A percentile compares a stretch with the other conserved stretches of the same genome.
Evolutionary conservation across 2,329 filamentous ascomycete genomes (phyloP).

Genomic region (Endocalyx cinctus): DNA sequence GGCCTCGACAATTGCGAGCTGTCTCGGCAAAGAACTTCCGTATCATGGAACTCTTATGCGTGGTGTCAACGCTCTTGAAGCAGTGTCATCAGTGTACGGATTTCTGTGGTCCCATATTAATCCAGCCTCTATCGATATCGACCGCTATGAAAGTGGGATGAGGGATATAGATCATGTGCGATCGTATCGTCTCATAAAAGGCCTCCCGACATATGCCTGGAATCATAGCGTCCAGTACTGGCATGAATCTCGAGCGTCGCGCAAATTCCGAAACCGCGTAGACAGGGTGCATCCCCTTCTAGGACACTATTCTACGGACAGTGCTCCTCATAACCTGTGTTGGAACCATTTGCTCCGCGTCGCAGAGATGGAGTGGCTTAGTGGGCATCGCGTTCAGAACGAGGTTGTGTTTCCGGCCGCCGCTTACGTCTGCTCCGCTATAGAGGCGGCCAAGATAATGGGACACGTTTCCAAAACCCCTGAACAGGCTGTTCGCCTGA

Average conservation of each 20-base stretch:
- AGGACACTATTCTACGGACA: slow-evolving; percentile 5
- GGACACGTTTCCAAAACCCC: neutral
- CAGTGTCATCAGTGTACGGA: neutral
- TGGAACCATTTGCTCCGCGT: slow-evolving; percentile 10
- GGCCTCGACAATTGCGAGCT: neutral
- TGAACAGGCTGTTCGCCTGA: slow-evolving; percentile 4
- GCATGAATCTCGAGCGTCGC: slow-evolving; percentile 6
- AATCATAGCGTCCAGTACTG: slow-evolving; percentile 9
- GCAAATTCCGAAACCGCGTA: slow-evolving; percentile 1
- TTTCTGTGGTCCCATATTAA: neutral
- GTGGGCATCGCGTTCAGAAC: slow-evolving; percentile 9
- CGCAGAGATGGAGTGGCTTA: slow-evolving; percentile 11
- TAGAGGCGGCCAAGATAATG: slow-evolving; percentile 8
- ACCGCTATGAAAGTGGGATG: neutral
- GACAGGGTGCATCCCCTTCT: slow-evolving; percentile 5
- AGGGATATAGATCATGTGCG: neutral
- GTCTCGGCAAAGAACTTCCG: slow-evolving; percentile 1
- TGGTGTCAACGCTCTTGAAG: neutral
- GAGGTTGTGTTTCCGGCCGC: slow-evolving; percentile 14
- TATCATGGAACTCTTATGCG: slow-evolving; percentile 3
- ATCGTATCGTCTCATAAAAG: slow-evolving; percentile 3
- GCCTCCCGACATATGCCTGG: slow-evolving; percentile 13
- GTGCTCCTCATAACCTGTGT: slow-evolving; percentile 1
- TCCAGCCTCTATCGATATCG: neutral
- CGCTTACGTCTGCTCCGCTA: slow-evolving; percentile 10